These are phyloP conservation scores for Dipodascus geniculatus DNA, from an alignment of 805 yeast genomes.

Conservation along the genomic window DNA sequence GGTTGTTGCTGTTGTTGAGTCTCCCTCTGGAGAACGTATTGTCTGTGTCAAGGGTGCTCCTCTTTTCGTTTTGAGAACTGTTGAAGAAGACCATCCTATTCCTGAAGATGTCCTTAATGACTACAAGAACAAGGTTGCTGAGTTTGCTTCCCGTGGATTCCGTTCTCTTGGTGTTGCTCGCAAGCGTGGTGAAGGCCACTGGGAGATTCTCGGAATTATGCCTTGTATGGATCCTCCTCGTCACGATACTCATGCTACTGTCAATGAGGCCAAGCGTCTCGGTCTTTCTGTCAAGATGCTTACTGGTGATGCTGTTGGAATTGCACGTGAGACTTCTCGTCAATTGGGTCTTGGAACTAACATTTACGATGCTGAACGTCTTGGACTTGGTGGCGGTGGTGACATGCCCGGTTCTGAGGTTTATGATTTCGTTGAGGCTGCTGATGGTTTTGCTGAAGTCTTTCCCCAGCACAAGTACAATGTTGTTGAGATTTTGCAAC, in stretches of 20 bases:
- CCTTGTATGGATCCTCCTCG: constrained; percentile 99
- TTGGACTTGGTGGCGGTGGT: constrained; percentile 75
- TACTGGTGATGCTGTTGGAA: constrained; percentile 99
- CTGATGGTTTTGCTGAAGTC: constrained; percentile 84
- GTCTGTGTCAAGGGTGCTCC: constrained; percentile 98
- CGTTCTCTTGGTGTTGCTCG: constrained; percentile 97
- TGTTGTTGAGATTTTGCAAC: constrained; percentile 53
- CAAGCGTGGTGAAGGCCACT: constrained; percentile 96
- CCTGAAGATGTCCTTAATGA: constrained; percentile 89
- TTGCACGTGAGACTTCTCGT: constrained; percentile 96
- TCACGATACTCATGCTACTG: constrained; percentile 94
- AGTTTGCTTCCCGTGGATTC: constrained; percentile 97
- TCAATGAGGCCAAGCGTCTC: constrained; percentile 76
- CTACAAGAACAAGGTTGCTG: constrained; percentile 95
- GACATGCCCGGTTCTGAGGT: constrained; percentile 55
- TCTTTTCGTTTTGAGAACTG: constrained; percentile 90
- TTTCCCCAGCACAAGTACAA: constrained; percentile 60
- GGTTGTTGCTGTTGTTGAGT: constrained; percentile 89
- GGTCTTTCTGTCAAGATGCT: constrained; percentile 96
- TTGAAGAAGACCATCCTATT: constrained; percentile 92
- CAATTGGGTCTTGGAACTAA: constrained; percentile 94
- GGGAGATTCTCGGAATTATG: constrained; percentile 97
- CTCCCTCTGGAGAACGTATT: constrained; percentile 92
- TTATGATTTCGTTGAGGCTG: constrained; percentile 65
- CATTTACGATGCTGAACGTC: constrained; percentile 93